Base-by-base conservation (phyloP, 441 rosid genomes). In the Aleurites moluccanus region DNA sequence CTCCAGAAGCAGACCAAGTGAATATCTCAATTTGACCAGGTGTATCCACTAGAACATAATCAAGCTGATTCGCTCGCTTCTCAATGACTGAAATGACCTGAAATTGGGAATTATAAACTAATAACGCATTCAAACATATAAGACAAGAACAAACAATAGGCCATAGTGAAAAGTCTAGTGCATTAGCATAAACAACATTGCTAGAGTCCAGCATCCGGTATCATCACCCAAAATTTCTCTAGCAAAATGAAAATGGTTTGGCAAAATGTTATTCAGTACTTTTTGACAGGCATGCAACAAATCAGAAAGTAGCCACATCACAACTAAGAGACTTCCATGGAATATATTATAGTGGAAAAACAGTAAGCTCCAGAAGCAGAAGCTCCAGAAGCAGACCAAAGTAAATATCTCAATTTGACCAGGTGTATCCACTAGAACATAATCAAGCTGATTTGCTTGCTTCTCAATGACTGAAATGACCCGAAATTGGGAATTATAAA, bases 1-100 rank as follows among this genome's bases (percentile, higher is more conserved):
- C 97, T 64, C 99, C 99, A 18, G 99, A 96, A 73, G 99, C 98
- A 76, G 99, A 96, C 99, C 99, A 96, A 40, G 99, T 96, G 69
- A 96, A 92, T 75, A 96, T 96, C 83, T 96, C 98, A 83, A 93
- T 95, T 82, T 95, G 99, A 73, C 99, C 98, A 74, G 99, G 99
- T 72, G 99, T 95, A 79, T 95, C 99, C 83, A 93, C 98, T 66
- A 95, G 83, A 80, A 95, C 98, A 85, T 95, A 95, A 80, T 95
- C 99, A 75, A 93, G 94, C 82, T 93, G 91, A 79, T 93, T 91
- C 56, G 97, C 98, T 70, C 97, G 88, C 80, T 74, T 95, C 87
- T 95, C 98, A 81, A 95, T 89, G 74, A 89, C 85, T 3, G 89
- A 81, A 78, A 92, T 75, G 62, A 90, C 93, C 98, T 91, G 84